These are phyloP conservation scores for Scleroderma bovista DNA, from an alignment of 768 basidiomycete genomes.

Conservation along the genomic window DNA sequence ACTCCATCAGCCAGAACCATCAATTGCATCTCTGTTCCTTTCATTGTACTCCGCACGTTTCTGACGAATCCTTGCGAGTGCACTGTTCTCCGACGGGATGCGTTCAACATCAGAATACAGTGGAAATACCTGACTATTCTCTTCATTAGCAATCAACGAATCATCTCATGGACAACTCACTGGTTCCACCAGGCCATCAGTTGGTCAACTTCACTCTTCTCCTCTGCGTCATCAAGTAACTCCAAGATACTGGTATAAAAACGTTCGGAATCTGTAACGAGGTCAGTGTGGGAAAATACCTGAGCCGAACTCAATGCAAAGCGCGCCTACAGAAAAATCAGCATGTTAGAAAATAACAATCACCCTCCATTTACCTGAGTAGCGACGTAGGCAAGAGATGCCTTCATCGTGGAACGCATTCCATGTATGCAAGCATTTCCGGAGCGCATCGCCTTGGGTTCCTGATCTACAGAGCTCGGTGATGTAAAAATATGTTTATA, in stretches of 20 bases:
- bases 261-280: conserved; percentile 16
- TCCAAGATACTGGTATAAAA: conserved; percentile 18
- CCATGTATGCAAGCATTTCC: conserved; percentile 17
- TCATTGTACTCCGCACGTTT: background rate
- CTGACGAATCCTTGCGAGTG: background rate
- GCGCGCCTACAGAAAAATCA: conserved; percentile 5
- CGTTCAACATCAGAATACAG: background rate
- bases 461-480: conserved; percentile 25
- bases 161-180: conserved; percentile 1
- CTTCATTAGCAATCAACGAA: background rate
- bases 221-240: conserved; percentile 15
- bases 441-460: conserved; percentile 20
- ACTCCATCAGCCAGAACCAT: too few species aligned
- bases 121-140: conserved; percentile 6
- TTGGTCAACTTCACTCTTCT: conserved; percentile 13
- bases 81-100: conserved; percentile 4
- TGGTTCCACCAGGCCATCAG: conserved; percentile 17
- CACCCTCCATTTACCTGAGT: conserved; percentile 7
- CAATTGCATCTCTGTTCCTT: too few species aligned
- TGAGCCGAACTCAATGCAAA: conserved; percentile 14
- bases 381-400: conserved; percentile 19
- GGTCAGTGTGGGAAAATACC: conserved; percentile 15
- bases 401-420: conserved; percentile 9
- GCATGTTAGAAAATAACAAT: background rate
- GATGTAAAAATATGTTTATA: conserved; percentile 28